phyloP scores from a whole-genome alignment of 371 early-diverging fungal species.

The Basidiobolus meristosporus region DNA sequence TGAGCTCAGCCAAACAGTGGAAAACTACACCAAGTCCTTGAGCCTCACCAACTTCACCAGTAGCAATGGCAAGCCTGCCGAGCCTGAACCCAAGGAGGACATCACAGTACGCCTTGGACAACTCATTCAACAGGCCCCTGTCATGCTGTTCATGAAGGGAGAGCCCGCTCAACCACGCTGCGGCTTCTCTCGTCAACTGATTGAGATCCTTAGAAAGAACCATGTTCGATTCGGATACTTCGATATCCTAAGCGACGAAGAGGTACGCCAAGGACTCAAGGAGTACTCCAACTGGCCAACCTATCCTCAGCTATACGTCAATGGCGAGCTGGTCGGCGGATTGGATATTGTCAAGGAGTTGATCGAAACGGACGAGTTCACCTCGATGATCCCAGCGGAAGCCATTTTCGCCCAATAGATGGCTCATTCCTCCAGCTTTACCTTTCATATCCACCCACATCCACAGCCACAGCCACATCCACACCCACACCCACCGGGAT shows the following conservation, averaged over 20 bases:
- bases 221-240: slow-evolving; percentile 58
- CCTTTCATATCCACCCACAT: too few relatives aligned
- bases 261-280: slow-evolving; percentile 74
- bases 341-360: slow-evolving; percentile 80
- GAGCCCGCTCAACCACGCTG: slow-evolving; percentile 53
- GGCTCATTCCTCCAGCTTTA: too few relatives aligned
- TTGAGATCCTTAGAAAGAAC: slow-evolving; percentile 44
- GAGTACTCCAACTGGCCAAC: slow-evolving; percentile 80
- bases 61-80: slow-evolving; percentile 7
- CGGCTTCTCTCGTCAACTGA: slow-evolving; percentile 54
- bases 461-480: too few relatives aligned
- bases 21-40: slow-evolving; percentile 40
- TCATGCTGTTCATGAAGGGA: slow-evolving; percentile 91
- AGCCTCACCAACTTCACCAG: slow-evolving; percentile 8
- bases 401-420: too few relatives aligned
- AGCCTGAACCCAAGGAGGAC: slow-evolving; percentile 26
- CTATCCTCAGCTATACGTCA: slow-evolving; percentile 70
- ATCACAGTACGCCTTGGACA: slow-evolving; percentile 43
- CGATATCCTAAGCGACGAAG: slow-evolving; percentile 79
- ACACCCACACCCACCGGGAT: too few relatives aligned
- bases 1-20: slow-evolving; percentile 43
- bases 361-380: slow-evolving; percentile 57
- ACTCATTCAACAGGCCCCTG: slow-evolving; percentile 44
- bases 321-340: slow-evolving; percentile 78
- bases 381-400: slow-evolving; percentile 37